Evolutionary conservation across 1,139 yeast species (phyloP).

Genomic region (Meyerozyma smithsonii): DNA sequence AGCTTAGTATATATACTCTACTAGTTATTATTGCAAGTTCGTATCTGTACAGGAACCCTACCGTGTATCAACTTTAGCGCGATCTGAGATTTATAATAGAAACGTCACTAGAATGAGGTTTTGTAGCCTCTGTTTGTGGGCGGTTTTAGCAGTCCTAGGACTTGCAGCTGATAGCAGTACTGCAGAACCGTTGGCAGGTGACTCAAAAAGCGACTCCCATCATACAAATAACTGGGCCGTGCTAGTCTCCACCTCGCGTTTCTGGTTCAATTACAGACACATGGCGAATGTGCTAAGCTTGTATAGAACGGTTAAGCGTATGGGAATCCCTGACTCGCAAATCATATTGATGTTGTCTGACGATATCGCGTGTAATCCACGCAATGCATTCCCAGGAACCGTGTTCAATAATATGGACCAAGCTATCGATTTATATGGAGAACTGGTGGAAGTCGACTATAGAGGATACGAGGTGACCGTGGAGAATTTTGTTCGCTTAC

Average conservation of each 20-base stretch:
- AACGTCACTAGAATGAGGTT: background rate
- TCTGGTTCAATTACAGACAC: slow-evolving; percentile 97
- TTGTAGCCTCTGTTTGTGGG: background rate
- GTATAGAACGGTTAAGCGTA: slow-evolving; percentile 89
- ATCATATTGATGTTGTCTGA: slow-evolving; percentile 94
- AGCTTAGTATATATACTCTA: too few relatives aligned
- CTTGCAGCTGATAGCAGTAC: background rate
- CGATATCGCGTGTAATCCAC: slow-evolving; percentile 94
- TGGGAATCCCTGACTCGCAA: slow-evolving; percentile 97
- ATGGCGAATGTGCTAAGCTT: slow-evolving; percentile 94
- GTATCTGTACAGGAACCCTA: background rate
- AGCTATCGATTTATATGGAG: slow-evolving; percentile 92
- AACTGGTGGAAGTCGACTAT: slow-evolving; percentile 91
- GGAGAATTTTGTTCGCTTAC: slow-evolving; percentile 81
- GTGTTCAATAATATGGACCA: slow-evolving; percentile 93
- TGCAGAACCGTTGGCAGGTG: background rate
- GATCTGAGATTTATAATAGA: background rate
- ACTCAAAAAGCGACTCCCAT: slow-evolving; percentile 22
- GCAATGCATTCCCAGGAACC: slow-evolving; percentile 94
- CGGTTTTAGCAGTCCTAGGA: background rate
- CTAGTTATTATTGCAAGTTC: too few relatives aligned
- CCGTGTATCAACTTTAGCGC: too few relatives aligned
- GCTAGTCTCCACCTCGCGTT: slow-evolving; percentile 87
- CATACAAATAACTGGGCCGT: slow-evolving; percentile 95
- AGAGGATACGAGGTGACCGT: slow-evolving; percentile 98